Conservation (phyloP, 192 early-diverging fungal genomes). For the Pilobolus umbonatus region DNA sequence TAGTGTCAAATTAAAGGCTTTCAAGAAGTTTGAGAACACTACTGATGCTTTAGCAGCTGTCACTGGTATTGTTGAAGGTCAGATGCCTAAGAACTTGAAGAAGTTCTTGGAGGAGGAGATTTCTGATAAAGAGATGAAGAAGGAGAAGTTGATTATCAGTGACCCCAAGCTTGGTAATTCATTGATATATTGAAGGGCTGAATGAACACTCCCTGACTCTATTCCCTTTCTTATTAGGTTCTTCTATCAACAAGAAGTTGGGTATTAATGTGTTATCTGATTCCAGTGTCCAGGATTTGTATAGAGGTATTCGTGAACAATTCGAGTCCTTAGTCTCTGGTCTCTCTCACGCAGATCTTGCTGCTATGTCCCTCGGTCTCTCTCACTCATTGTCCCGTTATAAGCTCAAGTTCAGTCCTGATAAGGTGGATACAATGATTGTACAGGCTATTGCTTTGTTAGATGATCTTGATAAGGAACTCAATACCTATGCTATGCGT, state of each 20-base stretch:
- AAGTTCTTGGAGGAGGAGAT: constrained; percentile 84
- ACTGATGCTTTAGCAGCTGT: constrained; percentile 94
- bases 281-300: constrained; percentile 83
- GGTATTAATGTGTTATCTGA: constrained; percentile 81
- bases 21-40: constrained; percentile 98
- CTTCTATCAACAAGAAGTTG: constrained; percentile 81
- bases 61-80: constrained; percentile 94
- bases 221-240: constrained; percentile 33
- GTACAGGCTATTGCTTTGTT: constrained; percentile 96
- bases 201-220: not conserved
- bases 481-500: constrained; percentile 94
- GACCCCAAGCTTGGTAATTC: constrained; percentile 87
- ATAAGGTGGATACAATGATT: constrained; percentile 99
- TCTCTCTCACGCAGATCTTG: constrained; percentile 81
- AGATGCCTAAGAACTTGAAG: constrained; percentile 93
- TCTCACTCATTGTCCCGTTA: constrained; percentile 98
- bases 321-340: constrained; percentile 87
- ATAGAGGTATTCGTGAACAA: constrained; percentile 94
- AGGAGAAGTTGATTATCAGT: constrained; percentile 86
- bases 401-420: constrained; percentile 99
- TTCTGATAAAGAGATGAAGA: constrained; percentile 82
- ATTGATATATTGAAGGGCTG: not conserved
- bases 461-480: constrained; percentile 99
- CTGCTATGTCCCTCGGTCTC: constrained; percentile 95
- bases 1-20: constrained; percentile 90